Conservation (phyloP, 2,329 filamentous ascomycete species). For the Pseudonectria foliicola region DNA sequence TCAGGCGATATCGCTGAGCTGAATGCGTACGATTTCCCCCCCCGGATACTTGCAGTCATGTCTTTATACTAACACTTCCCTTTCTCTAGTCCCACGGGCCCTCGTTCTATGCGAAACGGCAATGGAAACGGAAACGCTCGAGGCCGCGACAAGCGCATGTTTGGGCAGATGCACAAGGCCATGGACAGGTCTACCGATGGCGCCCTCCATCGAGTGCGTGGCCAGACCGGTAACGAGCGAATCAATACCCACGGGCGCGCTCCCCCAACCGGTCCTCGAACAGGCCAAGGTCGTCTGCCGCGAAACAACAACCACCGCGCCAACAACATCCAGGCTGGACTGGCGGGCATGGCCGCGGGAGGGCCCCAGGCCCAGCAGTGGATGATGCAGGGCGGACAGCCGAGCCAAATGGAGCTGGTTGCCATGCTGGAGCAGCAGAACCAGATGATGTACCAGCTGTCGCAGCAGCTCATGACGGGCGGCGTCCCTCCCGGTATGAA, state of each 20-base stretch:
- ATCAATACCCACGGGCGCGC: conserved; percentile 73
- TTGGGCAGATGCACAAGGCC: conserved; percentile 76
- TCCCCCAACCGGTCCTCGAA: conserved; percentile 64
- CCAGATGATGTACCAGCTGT: conserved; percentile 73
- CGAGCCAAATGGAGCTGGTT: conserved; percentile 51
- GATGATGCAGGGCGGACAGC: conserved; percentile 41
- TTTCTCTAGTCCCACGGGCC: conserved; percentile 73
- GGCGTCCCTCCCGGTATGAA: conserved; percentile 29
- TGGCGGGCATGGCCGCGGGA: conserved; percentile 37
- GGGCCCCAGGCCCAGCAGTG: conserved; percentile 33
- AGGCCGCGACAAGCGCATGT: conserved; percentile 69
- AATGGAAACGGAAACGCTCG: conserved; percentile 37
- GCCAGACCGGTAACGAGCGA: conserved; percentile 63
- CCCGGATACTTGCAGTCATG: background rate
- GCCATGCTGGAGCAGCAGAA: conserved; percentile 85
- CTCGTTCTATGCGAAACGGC: conserved; percentile 83
- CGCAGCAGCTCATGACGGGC: conserved; percentile 54
- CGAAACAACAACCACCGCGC: conserved; percentile 45
- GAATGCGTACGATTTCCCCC: conserved; percentile 47
- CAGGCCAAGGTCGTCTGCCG: conserved; percentile 42
- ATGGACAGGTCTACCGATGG: conserved; percentile 72
- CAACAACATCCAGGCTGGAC: conserved; percentile 42
- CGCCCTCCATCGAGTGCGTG: conserved; percentile 74
- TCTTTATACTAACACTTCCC: conserved; percentile 32
- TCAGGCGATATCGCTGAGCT: conserved; percentile 42